Evolutionary conservation across 768 basidiomycete genomes (phyloP).

Genomic region (Rhodosporidiobolus odoratus): DNA sequence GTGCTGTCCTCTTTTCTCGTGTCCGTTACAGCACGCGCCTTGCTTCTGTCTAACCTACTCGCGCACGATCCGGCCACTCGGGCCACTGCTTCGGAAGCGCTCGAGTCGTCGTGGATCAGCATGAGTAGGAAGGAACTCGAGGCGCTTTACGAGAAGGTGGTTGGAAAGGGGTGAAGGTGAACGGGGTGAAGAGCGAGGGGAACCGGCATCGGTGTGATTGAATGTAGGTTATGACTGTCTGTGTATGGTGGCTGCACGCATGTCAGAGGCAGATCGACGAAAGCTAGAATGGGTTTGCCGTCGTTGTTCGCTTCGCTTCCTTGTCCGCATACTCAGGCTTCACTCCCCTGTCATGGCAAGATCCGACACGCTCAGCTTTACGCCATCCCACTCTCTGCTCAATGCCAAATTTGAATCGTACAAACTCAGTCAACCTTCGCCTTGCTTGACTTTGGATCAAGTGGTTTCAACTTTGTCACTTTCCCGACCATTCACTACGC

Average conservation of each 20-base stretch:
- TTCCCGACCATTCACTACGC: not conserved
- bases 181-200: not conserved
- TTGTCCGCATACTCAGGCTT: too few relatives aligned
- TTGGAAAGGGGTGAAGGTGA: not conserved
- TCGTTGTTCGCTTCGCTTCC: not conserved
- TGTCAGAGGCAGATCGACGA: too few relatives aligned
- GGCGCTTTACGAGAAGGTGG: not conserved
- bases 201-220: not conserved
- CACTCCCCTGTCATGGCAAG: not conserved
- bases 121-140: not conserved
- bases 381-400: constrained; percentile 17
- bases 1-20: not conserved
- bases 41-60: not conserved
- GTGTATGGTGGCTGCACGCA: too few relatives aligned
- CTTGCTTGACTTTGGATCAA: not conserved
- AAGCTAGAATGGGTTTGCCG: too few relatives aligned
- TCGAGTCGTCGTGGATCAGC: not conserved
- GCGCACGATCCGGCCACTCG: not conserved
- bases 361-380: constrained; percentile 20
- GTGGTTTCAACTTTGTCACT: not conserved
- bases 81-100: not conserved
- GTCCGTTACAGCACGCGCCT: not conserved
- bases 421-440: constrained; percentile 27
- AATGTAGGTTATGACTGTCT: not conserved
- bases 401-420: constrained; percentile 40